phyloP scores from a whole-genome alignment of 2,329 filamentous ascomycete species.

The Penicillium sp. region DNA sequence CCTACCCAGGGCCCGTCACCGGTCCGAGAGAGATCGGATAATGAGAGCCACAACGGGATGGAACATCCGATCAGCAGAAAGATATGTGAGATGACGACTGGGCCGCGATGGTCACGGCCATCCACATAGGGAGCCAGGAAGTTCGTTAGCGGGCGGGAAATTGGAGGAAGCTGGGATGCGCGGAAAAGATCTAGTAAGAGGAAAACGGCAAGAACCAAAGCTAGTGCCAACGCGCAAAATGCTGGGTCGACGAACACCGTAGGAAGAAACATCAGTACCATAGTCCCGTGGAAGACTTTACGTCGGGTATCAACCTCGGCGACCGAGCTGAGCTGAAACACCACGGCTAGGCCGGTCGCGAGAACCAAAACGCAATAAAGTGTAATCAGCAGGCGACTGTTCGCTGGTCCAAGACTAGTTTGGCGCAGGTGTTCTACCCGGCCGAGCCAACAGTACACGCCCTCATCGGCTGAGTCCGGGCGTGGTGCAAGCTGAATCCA shows the following conservation, averaged over 20 bases:
- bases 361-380: slow-evolving; percentile 73
- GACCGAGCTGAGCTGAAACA: slow-evolving; percentile 69
- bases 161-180: slow-evolving; percentile 84
- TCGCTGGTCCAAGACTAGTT: slow-evolving; percentile 68
- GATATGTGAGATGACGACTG: slow-evolving; percentile 93
- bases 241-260: slow-evolving; percentile 82
- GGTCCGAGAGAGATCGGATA: slow-evolving; percentile 65
- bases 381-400: slow-evolving; percentile 72
- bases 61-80: slow-evolving; percentile 94
- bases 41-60: slow-evolving; percentile 85
- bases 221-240: slow-evolving; percentile 77
- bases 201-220: slow-evolving; percentile 77
- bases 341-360: slow-evolving; percentile 66
- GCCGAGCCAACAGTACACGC: slow-evolving; percentile 51
- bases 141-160: slow-evolving; percentile 78
- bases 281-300: slow-evolving; percentile 98
- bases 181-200: slow-evolving; percentile 84
- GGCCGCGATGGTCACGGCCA: slow-evolving; percentile 85
- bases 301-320: slow-evolving; percentile 93
- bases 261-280: slow-evolving; percentile 93
- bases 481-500: slow-evolving; percentile 71
- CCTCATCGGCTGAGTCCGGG: slow-evolving; percentile 29
- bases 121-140: slow-evolving; percentile 95
- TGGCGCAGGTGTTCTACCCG: slow-evolving; percentile 66
- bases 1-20: slow-evolving; percentile 59